These are phyloP conservation scores for Trichoderma guizhouense DNA, from an alignment of 2,329 filamentous ascomycete species.

Conservation along the genomic window DNA sequence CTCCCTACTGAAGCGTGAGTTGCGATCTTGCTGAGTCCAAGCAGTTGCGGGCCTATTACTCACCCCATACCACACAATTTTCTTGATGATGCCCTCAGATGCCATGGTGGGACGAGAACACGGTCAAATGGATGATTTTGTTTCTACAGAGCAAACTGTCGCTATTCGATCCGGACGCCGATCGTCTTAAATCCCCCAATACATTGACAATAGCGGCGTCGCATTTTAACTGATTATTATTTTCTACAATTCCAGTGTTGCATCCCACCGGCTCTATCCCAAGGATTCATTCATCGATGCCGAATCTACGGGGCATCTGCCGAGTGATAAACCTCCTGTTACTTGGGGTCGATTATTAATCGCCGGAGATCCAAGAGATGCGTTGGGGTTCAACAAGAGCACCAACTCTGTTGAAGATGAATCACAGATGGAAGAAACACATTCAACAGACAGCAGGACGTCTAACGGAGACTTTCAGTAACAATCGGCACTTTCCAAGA, in stretches of 20 bases:
- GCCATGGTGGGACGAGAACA: not conserved
- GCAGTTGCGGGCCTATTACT: not conserved
- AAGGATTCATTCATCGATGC: not conserved
- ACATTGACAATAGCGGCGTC: not conserved
- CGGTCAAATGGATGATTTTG: not conserved
- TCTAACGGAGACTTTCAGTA: not conserved
- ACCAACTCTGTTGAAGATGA: not conserved
- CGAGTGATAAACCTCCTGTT: not conserved
- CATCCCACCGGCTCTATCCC: constrained; percentile 5
- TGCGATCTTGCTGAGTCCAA: not conserved
- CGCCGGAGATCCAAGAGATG: not conserved
- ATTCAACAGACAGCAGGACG: no score
- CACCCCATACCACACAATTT: constrained; percentile 6
- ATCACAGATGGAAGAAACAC: no score
- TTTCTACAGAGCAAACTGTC: not conserved
- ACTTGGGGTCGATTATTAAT: not conserved
- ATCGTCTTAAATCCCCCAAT: not conserved
- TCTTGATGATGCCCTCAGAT: not conserved
- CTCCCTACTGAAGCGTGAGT: not conserved
- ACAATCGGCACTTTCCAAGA: not conserved
- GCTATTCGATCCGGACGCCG: not conserved
- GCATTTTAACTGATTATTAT: not conserved
- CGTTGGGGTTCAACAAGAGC: not conserved
- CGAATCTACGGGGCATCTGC: not conserved
- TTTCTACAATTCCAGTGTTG: not conserved